Conservation (phyloP, 2,329 filamentous ascomycete species). For the Coniochaeta ligniaria region DNA sequence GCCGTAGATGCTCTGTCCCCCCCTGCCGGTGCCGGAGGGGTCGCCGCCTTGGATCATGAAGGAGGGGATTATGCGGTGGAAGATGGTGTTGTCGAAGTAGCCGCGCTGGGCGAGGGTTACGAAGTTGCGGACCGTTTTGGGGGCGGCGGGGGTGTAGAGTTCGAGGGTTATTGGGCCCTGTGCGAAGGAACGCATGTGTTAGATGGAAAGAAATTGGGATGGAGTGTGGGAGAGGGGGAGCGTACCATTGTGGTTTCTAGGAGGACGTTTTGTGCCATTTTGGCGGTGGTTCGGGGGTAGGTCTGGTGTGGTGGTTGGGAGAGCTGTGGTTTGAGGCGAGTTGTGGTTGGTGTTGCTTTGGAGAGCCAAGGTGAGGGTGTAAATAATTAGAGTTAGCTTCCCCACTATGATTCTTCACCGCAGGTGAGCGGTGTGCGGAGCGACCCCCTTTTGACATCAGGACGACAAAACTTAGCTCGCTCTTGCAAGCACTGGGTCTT, state of each 20-base stretch:
- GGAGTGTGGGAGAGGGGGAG: too few relatives aligned
- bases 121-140: constrained; percentile 87
- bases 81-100: constrained; percentile 81
- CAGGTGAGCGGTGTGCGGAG: not conserved
- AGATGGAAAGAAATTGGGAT: not conserved
- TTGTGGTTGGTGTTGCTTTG: not conserved
- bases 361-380: not conserved
- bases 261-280: constrained; percentile 2
- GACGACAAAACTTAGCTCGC: too few relatives aligned
- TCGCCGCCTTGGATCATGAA: constrained; percentile 98
- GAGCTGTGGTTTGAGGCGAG: not conserved
- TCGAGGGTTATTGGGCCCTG: constrained; percentile 81
- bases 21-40: constrained; percentile 86
- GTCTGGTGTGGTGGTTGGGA: not conserved
- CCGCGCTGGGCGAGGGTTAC: constrained; percentile 67
- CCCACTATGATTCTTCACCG: not conserved
- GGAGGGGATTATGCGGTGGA: constrained; percentile 91
- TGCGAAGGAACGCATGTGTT: not conserved
- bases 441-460: too few relatives aligned
- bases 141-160: constrained; percentile 84
- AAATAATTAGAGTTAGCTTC: not conserved
- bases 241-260: constrained; percentile 5
- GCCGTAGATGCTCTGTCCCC: constrained; percentile 84
- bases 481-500: too few relatives aligned
- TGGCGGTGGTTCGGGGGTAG: not conserved